Percentiles rank a stretch among this genome's conserved stretches.
These are phyloP conservation scores for Pyrenochaeta sp. DNA, from an alignment of 2,329 filamentous ascomycete species.

Conservation along the genomic window DNA sequence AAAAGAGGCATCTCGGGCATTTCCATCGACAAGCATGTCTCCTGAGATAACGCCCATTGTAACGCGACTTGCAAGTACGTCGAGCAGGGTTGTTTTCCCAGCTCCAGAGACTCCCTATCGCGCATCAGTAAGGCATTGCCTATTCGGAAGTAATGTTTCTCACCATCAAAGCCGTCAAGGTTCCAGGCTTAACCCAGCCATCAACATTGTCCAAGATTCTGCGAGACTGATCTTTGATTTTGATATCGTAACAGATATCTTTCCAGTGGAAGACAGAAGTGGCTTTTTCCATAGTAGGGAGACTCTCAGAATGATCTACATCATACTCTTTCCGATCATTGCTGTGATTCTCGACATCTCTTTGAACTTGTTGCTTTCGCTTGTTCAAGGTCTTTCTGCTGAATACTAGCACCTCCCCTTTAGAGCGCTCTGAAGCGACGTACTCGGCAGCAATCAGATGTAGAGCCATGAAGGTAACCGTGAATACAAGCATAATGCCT, in stretches of 20 bases:
- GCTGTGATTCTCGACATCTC: conserved; percentile 51
- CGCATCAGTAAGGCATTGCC: too few relatives aligned
- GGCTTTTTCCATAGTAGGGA: conserved; percentile 65
- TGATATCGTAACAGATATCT: conserved; percentile 78
- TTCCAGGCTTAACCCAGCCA: conserved; percentile 93
- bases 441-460: conserved; percentile 57
- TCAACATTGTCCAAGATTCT: conserved; percentile 85
- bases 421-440: conserved; percentile 59
- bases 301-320: conserved; percentile 47
- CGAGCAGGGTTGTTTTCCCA: conserved; percentile 89
- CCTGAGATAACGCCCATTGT: conserved; percentile 90
- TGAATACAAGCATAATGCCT: conserved; percentile 56
- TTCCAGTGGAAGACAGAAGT: conserved; percentile 87
- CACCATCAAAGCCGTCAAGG: conserved; percentile 84
- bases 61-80: conserved; percentile 83
- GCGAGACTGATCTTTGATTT: conserved; percentile 78
- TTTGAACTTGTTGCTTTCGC: conserved; percentile 56
- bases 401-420: conserved; percentile 61
- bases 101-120: conserved; percentile 89
- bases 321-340: conserved; percentile 40
- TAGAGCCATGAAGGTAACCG: conserved; percentile 51
- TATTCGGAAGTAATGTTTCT: too few relatives aligned
- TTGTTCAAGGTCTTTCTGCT: conserved; percentile 51
- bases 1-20: conserved; percentile 78
- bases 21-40: conserved; percentile 83